phyloP scores from a whole-genome alignment of 495 filamentous ascomycete species.

The Aspergillus haitiensis region DNA sequence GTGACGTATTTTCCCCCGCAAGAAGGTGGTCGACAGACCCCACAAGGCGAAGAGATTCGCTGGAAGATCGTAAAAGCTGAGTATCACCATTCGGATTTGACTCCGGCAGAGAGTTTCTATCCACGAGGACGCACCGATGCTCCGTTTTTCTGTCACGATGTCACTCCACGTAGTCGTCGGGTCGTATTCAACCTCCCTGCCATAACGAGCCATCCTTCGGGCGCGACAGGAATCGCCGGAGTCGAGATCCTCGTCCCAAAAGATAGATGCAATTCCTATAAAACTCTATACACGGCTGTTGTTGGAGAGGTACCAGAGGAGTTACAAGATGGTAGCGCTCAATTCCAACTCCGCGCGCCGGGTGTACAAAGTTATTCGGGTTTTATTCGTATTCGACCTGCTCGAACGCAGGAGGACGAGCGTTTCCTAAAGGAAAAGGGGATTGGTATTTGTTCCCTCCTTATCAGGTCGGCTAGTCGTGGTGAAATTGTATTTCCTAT shows the following conservation, averaged over 20 bases:
- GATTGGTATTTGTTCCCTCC: slow-evolving; percentile 13
- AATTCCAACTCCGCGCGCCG: slow-evolving; percentile 10
- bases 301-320: slow-evolving; percentile 5
- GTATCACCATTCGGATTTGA: slow-evolving; percentile 5
- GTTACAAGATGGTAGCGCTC: neutral
- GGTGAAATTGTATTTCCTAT: slow-evolving; percentile 12
- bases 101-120: slow-evolving; percentile 12
- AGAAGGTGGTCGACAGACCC: slow-evolving; percentile 15
- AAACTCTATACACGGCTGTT: slow-evolving; percentile 10
- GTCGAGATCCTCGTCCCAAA: slow-evolving; percentile 16
- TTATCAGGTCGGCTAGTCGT: slow-evolving; percentile 9
- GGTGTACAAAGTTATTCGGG: slow-evolving; percentile 5
- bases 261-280: slow-evolving; percentile 3
- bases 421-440: slow-evolving; percentile 16
- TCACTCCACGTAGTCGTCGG: slow-evolving; percentile 12
- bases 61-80: slow-evolving; percentile 16
- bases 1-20: slow-evolving; percentile 12
- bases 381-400: slow-evolving; percentile 5
- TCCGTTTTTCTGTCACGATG: slow-evolving; percentile 21
- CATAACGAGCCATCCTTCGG: slow-evolving; percentile 14
- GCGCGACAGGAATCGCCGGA: slow-evolving; percentile 13
- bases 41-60: slow-evolving; percentile 10
- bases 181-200: slow-evolving; percentile 10
- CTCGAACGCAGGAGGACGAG: slow-evolving; percentile 8
- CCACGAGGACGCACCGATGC: slow-evolving; percentile 18